A percentile compares a stretch with the other conserved stretches of the same genome.
Evolutionary conservation across 2,329 filamentous ascomycete genomes (phyloP).

Genomic region (Karstenula rhodostoma): DNA sequence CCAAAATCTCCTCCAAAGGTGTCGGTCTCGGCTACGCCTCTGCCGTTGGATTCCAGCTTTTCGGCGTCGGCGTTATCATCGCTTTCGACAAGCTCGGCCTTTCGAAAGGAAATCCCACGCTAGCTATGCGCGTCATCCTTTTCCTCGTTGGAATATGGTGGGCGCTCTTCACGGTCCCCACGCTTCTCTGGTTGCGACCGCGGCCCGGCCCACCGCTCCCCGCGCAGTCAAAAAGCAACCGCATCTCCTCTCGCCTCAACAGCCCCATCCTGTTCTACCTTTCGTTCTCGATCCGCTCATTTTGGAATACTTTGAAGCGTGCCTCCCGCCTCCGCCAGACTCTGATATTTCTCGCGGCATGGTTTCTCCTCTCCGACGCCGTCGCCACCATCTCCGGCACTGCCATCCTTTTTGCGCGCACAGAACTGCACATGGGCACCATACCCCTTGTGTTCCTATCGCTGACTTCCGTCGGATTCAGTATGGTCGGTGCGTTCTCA

Average conservation of each 20-base stretch:
- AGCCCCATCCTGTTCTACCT: slow-evolving; percentile 69
- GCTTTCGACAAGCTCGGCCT: slow-evolving; percentile 50
- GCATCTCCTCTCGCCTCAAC: slow-evolving; percentile 18
- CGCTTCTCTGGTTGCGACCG: slow-evolving; percentile 81
- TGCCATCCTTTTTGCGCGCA: slow-evolving; percentile 92
- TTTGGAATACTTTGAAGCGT: slow-evolving; percentile 78
- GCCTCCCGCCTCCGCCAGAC: slow-evolving; percentile 75
- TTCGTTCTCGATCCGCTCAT: slow-evolving; percentile 80
- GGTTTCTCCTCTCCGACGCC: slow-evolving; percentile 92
- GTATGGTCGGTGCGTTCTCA: slow-evolving; percentile 85
- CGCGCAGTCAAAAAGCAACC: slow-evolving; percentile 29
- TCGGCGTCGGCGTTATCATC: slow-evolving; percentile 78
- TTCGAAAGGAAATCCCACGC: slow-evolving; percentile 74
- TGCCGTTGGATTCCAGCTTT: slow-evolving; percentile 79
- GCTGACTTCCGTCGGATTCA: slow-evolving; percentile 84
- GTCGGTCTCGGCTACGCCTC: slow-evolving; percentile 91
- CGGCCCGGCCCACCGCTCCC: slow-evolving; percentile 82
- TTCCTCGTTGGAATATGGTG: slow-evolving; percentile 88
- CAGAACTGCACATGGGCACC: slow-evolving; percentile 84
- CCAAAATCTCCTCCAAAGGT: slow-evolving; percentile 84
- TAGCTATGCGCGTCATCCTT: slow-evolving; percentile 81
- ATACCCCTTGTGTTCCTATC: slow-evolving; percentile 87
- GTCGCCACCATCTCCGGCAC: slow-evolving; percentile 95
- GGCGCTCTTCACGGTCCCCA: slow-evolving; percentile 84
- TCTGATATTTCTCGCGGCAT: slow-evolving; percentile 78